Conservation (phyloP, 1,139 yeast species). For the Hansenula sp. region DNA sequence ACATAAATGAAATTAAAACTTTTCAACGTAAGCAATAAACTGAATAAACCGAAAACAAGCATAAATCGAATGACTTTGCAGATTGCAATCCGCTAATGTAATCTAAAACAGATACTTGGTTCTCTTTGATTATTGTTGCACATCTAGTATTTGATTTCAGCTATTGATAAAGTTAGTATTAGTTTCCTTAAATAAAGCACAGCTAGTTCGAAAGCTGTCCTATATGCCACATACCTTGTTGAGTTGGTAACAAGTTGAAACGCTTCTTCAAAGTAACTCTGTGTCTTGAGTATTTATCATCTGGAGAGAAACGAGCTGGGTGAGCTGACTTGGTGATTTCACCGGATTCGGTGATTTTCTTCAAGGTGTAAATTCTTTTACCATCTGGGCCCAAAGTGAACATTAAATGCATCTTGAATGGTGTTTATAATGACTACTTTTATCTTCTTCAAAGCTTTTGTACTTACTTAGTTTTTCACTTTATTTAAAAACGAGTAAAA, state of each 20-base stretch:
- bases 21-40: constrained; percentile 2
- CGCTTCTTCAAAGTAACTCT: constrained; percentile 98
- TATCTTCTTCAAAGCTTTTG: too few relatives aligned
- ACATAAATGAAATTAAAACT: constrained; percentile 2
- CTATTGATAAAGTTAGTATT: neutral
- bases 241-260: constrained; percentile 84
- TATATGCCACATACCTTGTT: constrained; percentile 38
- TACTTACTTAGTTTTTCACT: too few relatives aligned
- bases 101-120: too few relatives aligned
- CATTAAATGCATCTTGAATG: constrained; percentile 87
- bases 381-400: constrained; percentile 93
- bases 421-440: neutral
- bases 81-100: too few relatives aligned
- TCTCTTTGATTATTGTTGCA: neutral
- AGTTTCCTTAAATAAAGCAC: neutral
- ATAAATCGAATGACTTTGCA: too few relatives aligned
- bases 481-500: too few relatives aligned
- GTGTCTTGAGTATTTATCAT: constrained; percentile 98
- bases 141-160: neutral
- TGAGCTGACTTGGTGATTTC: constrained; percentile 98
- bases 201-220: too few relatives aligned
- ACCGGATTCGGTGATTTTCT: constrained; percentile 76
- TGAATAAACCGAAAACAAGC: constrained; percentile 3
- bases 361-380: constrained; percentile 89
- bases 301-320: constrained; percentile 99